Percentiles rank a stretch among this genome's conserved stretches.
Conservation (phyloP, 495 filamentous ascomycete genomes). For the Tuber indicum region DNA sequence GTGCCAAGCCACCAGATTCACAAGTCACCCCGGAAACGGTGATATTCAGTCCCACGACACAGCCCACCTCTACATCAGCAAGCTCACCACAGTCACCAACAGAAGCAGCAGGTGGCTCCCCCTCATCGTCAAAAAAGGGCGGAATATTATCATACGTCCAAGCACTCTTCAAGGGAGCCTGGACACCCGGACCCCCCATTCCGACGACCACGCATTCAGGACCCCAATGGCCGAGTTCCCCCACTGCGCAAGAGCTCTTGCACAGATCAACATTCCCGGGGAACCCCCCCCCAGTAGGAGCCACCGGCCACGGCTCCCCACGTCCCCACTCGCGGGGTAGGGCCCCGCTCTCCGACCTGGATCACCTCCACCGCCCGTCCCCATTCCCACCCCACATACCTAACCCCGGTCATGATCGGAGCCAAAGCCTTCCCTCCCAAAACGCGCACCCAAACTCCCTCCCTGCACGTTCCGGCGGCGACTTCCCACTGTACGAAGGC, state of each 20-base stretch:
- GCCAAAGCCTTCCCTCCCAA: not conserved
- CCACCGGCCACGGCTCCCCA: not conserved
- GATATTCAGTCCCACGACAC: not conserved
- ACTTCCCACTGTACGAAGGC: not conserved
- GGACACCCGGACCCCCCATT: not conserved
- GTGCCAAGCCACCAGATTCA: constrained; percentile 23
- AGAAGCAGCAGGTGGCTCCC: not conserved
- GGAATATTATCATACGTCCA: not conserved
- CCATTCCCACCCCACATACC: not conserved
- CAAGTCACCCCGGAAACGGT: constrained; percentile 7
- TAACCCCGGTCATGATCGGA: not conserved
- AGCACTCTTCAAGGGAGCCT: not conserved
- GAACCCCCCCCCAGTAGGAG: not conserved
- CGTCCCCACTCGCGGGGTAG: not conserved
- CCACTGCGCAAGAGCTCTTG: not conserved
- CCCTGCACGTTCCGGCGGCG: not conserved
- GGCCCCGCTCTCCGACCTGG: not conserved
- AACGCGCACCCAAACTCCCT: not conserved
- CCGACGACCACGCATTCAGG: not conserved
- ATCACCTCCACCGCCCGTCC: not conserved
- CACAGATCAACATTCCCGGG: not conserved
- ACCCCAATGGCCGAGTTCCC: not conserved
- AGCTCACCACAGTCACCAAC: not conserved
- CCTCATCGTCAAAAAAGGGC: not conserved
- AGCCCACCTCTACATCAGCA: not conserved